Evolutionary conservation across 2,329 filamentous ascomycete species (phyloP).

Genomic region (Fusarium redolens): DNA sequence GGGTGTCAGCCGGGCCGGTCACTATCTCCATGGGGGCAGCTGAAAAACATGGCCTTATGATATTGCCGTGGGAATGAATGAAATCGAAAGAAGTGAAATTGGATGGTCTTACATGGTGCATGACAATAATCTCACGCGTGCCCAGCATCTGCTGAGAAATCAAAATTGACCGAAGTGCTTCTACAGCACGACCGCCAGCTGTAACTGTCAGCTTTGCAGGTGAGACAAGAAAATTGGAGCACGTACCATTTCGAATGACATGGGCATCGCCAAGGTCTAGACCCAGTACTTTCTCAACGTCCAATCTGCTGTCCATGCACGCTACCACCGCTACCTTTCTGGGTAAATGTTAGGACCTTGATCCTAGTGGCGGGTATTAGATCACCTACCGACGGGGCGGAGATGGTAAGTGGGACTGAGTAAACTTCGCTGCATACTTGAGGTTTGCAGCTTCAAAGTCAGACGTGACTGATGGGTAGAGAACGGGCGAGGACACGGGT

Average conservation of each 20-base stretch:
- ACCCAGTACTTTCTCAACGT: constrained; percentile 72
- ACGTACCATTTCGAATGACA: constrained; percentile 74
- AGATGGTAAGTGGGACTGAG: constrained; percentile 36
- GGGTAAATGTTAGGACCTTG: constrained; percentile 17
- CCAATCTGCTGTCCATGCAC: constrained; percentile 84
- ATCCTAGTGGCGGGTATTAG: constrained; percentile 14
- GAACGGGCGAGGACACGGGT: background rate
- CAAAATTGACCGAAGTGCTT: constrained; percentile 78
- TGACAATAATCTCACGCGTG: constrained; percentile 77
- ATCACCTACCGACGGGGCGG: constrained; percentile 40
- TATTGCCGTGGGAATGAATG: background rate
- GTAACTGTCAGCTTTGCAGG: background rate
- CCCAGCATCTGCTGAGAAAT: constrained; percentile 84
- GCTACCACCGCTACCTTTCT: constrained; percentile 64
- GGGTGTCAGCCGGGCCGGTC: constrained; percentile 36
- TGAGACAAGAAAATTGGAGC: background rate
- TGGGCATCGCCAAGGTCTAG: constrained; percentile 79
- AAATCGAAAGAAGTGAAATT: background rate
- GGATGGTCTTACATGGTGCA: constrained; percentile 68
- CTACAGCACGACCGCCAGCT: constrained; percentile 71
- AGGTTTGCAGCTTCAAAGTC: constrained; percentile 42
- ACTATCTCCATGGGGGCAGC: background rate
- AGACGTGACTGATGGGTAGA: constrained; percentile 20
- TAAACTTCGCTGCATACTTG: constrained; percentile 37
- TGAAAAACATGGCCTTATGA: constrained; percentile 1